These are phyloP conservation scores for Schwanniomyces pseudopolymorphus DNA, from an alignment of 805 yeast species.

Conservation along the genomic window DNA sequence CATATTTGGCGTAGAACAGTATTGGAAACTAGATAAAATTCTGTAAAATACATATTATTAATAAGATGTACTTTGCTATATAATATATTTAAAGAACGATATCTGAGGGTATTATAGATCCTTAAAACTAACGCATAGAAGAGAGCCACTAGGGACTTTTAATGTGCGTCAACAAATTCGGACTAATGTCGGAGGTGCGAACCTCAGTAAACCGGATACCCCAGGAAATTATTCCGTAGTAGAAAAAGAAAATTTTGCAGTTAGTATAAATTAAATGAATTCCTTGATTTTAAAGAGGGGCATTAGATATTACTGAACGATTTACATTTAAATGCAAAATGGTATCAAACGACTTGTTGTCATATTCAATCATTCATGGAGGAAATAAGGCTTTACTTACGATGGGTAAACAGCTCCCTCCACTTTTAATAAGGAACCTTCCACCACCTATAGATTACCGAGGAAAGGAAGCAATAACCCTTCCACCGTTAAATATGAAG, in stretches of 20 bases:
- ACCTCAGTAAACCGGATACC: conserved; percentile 11
- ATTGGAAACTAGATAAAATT: too few relatives aligned
- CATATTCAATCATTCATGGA: conserved; percentile 40
- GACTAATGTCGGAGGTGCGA: conserved; percentile 8
- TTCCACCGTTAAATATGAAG: conserved; percentile 5
- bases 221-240: conserved; percentile 12
- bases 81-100: too few relatives aligned
- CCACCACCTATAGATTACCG: neutral
- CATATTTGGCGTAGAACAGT: neutral
- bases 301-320: neutral
- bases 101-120: neutral
- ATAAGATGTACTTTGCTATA: too few relatives aligned
- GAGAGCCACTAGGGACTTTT: neutral
- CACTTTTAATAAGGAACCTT: conserved; percentile 4
- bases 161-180: conserved; percentile 4
- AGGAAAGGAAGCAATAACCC: neutral
- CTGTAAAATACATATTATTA: too few relatives aligned
- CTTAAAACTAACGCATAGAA: neutral
- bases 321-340: conserved; percentile 9
- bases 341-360: conserved; percentile 34
- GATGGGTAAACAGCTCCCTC: conserved; percentile 1
- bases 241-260: conserved; percentile 3
- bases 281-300: neutral
- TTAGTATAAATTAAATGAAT: conserved; percentile 1
- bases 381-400: conserved; percentile 14